Percentiles rank a stretch among this genome's conserved stretches.
Evolutionary conservation across 805 yeast species (phyloP).

Genomic region (Torulaspora franciscae): DNA sequence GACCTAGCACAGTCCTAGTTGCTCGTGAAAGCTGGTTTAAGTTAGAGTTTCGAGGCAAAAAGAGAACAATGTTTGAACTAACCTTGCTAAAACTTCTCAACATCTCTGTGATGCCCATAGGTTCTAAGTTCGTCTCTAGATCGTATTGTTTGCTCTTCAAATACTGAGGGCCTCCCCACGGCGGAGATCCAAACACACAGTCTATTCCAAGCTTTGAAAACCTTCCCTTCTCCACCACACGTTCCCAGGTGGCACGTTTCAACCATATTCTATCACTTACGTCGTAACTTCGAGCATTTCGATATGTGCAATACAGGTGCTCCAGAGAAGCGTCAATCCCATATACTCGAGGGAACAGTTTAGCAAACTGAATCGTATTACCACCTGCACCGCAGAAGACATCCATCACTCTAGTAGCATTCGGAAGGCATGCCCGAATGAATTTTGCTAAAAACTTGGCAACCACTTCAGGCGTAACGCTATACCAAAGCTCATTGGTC

Average conservation of each 20-base stretch:
- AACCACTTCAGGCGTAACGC: constrained; percentile 78
- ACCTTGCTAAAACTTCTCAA: constrained; percentile 41
- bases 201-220: constrained; percentile 24
- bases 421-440: constrained; percentile 47
- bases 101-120: constrained; percentile 45
- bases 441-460: constrained; percentile 58
- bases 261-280: constrained; percentile 49
- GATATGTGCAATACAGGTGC: constrained; percentile 59
- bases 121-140: constrained; percentile 41
- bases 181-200: constrained; percentile 70
- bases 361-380: constrained; percentile 71
- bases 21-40: constrained; percentile 47
- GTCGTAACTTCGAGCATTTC: constrained; percentile 62
- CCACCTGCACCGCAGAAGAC: constrained; percentile 89
- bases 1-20: constrained; percentile 45
- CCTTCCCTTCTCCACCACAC: constrained; percentile 18
- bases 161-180: constrained; percentile 82
- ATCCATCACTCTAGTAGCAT: constrained; percentile 50
- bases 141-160: constrained; percentile 42
- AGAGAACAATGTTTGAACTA: constrained; percentile 49
- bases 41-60: constrained; percentile 59
- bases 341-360: constrained; percentile 48
- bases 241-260: constrained; percentile 45
- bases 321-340: constrained; percentile 59
- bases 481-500: constrained; percentile 74